Evolutionary conservation across 805 yeast genomes (phyloP).

Genomic region (Yamadazyma takamatsuzukensis): DNA sequence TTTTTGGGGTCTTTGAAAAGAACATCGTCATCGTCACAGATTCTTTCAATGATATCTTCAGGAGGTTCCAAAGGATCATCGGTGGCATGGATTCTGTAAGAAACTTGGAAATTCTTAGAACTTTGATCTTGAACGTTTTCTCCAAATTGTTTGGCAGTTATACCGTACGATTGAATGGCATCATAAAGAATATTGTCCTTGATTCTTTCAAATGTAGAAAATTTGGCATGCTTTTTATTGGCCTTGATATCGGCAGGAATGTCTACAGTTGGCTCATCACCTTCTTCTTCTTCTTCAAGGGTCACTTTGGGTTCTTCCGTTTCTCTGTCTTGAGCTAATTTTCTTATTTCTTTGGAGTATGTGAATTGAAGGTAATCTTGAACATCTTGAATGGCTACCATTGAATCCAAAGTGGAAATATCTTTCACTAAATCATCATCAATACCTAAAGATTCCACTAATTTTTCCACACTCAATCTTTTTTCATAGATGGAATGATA

Average conservation of each 20-base stretch:
- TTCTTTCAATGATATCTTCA: slow-evolving; percentile 49
- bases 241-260: slow-evolving; percentile 7
- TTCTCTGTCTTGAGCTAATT: neutral
- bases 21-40: slow-evolving; percentile 44
- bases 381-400: slow-evolving; percentile 83
- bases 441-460: slow-evolving; percentile 50
- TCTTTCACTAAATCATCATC: slow-evolving; percentile 57
- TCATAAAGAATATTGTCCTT: slow-evolving; percentile 60
- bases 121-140: slow-evolving; percentile 70
- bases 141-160: slow-evolving; percentile 75
- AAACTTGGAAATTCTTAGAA: slow-evolving; percentile 40
- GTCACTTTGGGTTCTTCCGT: slow-evolving; percentile 7
- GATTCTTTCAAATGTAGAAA: slow-evolving; percentile 61
- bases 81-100: slow-evolving; percentile 62
- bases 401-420: slow-evolving; percentile 52
- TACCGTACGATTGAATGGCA: slow-evolving; percentile 68
- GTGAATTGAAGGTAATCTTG: slow-evolving; percentile 78
- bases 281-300: slow-evolving; percentile 32
- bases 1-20: slow-evolving; percentile 54
- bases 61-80: slow-evolving; percentile 66
- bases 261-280: slow-evolving; percentile 11
- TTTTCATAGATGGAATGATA: slow-evolving; percentile 82
- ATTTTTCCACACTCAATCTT: slow-evolving; percentile 55
- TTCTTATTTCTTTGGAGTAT: slow-evolving; percentile 55
- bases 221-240: slow-evolving; percentile 56